Evolutionary conservation across 805 yeast species (phyloP).

Genomic region (Candida silvatica): DNA sequence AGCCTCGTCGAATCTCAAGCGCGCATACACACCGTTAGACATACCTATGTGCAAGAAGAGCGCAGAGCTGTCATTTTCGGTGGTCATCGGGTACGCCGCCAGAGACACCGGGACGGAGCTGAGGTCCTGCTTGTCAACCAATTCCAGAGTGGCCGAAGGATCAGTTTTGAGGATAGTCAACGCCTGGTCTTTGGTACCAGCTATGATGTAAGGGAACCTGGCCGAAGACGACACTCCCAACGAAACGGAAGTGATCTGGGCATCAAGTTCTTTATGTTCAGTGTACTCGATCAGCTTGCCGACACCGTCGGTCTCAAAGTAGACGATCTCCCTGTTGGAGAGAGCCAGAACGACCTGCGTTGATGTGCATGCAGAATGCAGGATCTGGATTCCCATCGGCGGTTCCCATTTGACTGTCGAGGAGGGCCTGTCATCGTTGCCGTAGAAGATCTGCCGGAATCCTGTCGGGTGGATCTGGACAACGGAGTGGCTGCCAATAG

Average conservation of each 20-base stretch:
- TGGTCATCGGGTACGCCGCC: constrained; percentile 20
- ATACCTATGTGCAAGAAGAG: constrained; percentile 66
- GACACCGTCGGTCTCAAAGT: constrained; percentile 66
- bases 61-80: constrained; percentile 14
- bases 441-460: constrained; percentile 43
- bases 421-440: constrained; percentile 19
- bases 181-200: constrained; percentile 66
- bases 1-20: constrained; percentile 45
- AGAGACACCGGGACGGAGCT: constrained; percentile 39
- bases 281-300: constrained; percentile 67
- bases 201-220: constrained; percentile 50
- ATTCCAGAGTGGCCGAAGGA: constrained; percentile 49
- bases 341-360: constrained; percentile 65
- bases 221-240: constrained; percentile 41
- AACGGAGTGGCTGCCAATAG: constrained; percentile 53
- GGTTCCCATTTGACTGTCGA: constrained; percentile 64
- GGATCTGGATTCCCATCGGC: constrained; percentile 64
- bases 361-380: constrained; percentile 51
- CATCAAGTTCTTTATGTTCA: constrained; percentile 45
- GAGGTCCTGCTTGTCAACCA: constrained; percentile 57
- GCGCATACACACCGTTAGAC: constrained; percentile 72
- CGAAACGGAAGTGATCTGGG: constrained; percentile 39
- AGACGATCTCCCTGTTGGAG: constrained; percentile 66
- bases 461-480: constrained; percentile 72
- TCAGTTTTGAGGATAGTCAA: constrained; percentile 60